Percentiles rank a stretch among this genome's conserved stretches.
Conservation (phyloP, 164 flowering plant genomes). For the Brasenia schreberi region DNA sequence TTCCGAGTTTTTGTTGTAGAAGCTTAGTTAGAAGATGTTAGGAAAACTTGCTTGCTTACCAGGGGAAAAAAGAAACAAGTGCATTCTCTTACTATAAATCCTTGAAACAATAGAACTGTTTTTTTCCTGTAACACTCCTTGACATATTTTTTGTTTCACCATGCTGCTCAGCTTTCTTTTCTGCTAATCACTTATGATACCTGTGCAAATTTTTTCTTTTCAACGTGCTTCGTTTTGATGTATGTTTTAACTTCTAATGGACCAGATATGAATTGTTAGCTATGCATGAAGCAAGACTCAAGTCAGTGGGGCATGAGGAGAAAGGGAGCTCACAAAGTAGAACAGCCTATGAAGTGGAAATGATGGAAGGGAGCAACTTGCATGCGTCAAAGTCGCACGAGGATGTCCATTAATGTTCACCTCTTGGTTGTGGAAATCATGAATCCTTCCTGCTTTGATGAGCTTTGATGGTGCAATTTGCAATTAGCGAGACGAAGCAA, state of each 20-base stretch:
- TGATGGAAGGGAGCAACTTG: not conserved
- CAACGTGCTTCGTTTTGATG: not conserved
- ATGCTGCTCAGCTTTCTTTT: too few relatives aligned
- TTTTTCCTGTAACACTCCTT: not conserved
- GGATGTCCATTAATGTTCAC: not conserved
- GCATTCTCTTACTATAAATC: not conserved
- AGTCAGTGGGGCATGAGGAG: not conserved
- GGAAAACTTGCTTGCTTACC: too few relatives aligned
- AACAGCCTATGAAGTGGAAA: conserved; percentile 1
- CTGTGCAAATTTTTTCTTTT: not conserved
- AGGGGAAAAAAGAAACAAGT: not conserved
- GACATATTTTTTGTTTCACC: not conserved
- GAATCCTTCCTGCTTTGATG: not conserved
- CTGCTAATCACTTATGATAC: too few relatives aligned
- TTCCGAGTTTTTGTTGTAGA: too few relatives aligned
- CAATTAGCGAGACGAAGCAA: not conserved
- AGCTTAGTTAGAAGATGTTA: too few relatives aligned
- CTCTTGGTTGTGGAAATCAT: not conserved
- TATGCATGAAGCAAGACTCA: not conserved
- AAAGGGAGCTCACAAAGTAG: not conserved
- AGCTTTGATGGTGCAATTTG: not conserved
- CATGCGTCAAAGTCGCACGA: not conserved
- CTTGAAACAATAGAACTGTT: not conserved
- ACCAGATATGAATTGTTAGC: not conserved
- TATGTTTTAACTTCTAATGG: not conserved